Conservation (phyloP, 2,329 filamentous ascomycete genomes). For the Leptodontidium sp. region DNA sequence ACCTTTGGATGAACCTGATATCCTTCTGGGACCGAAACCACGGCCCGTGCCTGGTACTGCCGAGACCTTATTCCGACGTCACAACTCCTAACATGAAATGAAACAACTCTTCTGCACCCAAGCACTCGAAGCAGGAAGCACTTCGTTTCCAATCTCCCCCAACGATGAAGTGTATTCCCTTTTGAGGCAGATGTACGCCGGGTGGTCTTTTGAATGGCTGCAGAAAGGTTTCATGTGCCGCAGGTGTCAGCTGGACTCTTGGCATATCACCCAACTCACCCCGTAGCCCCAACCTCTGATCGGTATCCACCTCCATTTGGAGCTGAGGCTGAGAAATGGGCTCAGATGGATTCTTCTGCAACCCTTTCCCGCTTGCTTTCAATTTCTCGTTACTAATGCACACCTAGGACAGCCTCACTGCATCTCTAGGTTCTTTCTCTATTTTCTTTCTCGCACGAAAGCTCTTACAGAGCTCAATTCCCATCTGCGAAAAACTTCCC, state of each 20-base stretch:
- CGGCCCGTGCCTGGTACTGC: constrained; percentile 10
- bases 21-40: background rate
- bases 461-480: background rate
- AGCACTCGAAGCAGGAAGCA: background rate
- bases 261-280: background rate
- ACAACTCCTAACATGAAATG: background rate
- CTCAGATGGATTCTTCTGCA: background rate
- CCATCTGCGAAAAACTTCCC: background rate
- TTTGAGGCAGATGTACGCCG: background rate
- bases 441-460: background rate
- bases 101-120: constrained; percentile 8
- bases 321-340: constrained; percentile 15
- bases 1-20: background rate
- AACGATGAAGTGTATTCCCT: background rate
- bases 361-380: background rate
- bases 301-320: background rate
- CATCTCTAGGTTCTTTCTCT: background rate
- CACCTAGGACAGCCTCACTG: background rate
- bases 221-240: constrained; percentile 9
- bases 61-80: constrained; percentile 10
- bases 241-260: constrained; percentile 8
- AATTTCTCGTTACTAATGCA: background rate
- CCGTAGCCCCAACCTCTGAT: background rate
- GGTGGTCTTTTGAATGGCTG: background rate
- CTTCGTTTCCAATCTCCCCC: background rate